phyloP scores from a whole-genome alignment of 140 eudicot species.

The Senecio squalidus region DNA sequence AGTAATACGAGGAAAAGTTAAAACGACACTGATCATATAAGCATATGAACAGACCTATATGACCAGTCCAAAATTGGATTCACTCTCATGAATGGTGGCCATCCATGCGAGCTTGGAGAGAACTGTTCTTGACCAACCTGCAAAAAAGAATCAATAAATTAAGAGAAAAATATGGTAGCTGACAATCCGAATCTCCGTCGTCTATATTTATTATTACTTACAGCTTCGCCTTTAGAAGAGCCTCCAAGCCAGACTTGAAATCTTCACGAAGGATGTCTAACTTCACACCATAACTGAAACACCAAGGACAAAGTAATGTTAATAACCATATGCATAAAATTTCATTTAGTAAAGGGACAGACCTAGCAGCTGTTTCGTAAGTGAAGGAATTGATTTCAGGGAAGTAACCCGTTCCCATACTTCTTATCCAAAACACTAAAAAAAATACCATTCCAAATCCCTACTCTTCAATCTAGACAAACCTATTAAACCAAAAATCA shows the following conservation, averaged over 20 bases:
- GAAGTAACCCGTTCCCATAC: no score
- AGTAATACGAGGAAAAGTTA: not conserved
- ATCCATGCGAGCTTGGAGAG: conserved; percentile 94
- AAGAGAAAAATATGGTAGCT: not conserved
- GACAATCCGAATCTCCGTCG: not conserved
- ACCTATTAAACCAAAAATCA: no score
- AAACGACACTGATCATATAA: not conserved
- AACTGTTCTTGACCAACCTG: conserved; percentile 96
- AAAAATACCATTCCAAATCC: no score
- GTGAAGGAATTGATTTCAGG: conserved; percentile 89
- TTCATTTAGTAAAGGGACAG: no score
- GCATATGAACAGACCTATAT: conserved; percentile 51
- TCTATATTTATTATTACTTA: conserved; percentile 19
- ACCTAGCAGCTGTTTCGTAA: no score
- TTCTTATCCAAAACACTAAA: no score
- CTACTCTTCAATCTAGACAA: no score
- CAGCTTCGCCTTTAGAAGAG: conserved; percentile 76
- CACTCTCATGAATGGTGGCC: conserved; percentile 99
- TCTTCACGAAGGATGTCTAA: conserved; percentile 83
- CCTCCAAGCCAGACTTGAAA: conserved; percentile 91
- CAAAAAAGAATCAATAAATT: not conserved
- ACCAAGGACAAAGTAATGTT: conserved; percentile 9
- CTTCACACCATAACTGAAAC: conserved; percentile 65
- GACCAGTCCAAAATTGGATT: conserved; percentile 98
- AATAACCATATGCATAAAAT: not conserved